Evolutionary conservation across 1,284 basidiomycete genomes (phyloP).

Genomic region (Pseudozyma thailandica): DNA sequence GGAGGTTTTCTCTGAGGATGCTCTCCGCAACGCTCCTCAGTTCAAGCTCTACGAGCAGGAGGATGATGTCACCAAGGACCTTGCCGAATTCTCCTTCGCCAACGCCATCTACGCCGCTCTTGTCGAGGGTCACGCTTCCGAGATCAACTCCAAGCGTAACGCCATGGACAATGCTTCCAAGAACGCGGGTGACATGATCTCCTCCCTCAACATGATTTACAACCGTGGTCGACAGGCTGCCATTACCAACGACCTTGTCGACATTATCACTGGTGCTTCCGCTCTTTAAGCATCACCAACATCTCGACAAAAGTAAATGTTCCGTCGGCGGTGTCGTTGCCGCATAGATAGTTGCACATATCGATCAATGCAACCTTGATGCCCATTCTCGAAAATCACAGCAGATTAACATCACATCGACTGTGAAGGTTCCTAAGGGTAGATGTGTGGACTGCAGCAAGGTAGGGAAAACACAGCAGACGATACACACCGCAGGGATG

Average conservation of each 20-base stretch:
- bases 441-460: no score
- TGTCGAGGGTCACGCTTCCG: slow-evolving; percentile 94
- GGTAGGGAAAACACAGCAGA: no score
- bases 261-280: slow-evolving; percentile 87
- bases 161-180: slow-evolving; percentile 99
- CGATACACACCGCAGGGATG: no score
- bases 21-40: slow-evolving; percentile 73
- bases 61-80: slow-evolving; percentile 85
- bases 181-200: slow-evolving; percentile 78
- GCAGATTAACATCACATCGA: no score
- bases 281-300: slow-evolving; percentile 60
- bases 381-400: not conserved
- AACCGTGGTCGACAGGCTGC: slow-evolving; percentile 99
- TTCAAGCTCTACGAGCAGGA: slow-evolving; percentile 68
- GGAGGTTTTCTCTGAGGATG: slow-evolving; percentile 73
- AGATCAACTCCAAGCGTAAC: slow-evolving; percentile 83
- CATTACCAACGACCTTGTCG: slow-evolving; percentile 94
- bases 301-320: not conserved
- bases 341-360: slow-evolving; percentile 5
- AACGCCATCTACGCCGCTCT: slow-evolving; percentile 96
- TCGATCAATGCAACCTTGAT: slow-evolving; percentile 9
- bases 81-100: slow-evolving; percentile 94
- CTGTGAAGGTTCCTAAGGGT: no score
- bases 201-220: slow-evolving; percentile 71
- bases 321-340: not conserved